Evolutionary conservation across 2,329 filamentous ascomycete species (phyloP), one percentile per base, ranked within the genome.

Genomic region (Penicillium sp.): DNA sequence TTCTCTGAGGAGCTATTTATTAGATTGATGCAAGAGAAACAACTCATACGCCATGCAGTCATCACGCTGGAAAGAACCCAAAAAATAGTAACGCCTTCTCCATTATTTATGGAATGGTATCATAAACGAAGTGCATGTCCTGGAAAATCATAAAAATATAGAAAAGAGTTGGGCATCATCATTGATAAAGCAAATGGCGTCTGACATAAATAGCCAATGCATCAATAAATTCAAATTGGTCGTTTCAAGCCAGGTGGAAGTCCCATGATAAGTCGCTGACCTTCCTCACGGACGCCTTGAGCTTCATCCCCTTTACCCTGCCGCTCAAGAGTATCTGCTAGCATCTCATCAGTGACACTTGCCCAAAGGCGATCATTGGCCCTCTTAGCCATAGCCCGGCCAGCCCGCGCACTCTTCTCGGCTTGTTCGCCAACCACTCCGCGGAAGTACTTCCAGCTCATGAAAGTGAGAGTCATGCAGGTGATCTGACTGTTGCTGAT

Each of bases 381-480:
- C 70, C 85, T 85, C 62, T 84, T 83, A 5, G 89, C 88, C 77
- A 90, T 88, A 43, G 83, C 83, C 25, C 83, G 82, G 25, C 87
- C 88, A 0, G 90, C 89, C 62, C 84, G 83, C 4, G 89, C 88
- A 68, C 88, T 90, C 76, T 92, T 92, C 58, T 91, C 81, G 0
- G 89, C 88, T 72, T 93, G 90, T 57, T 90, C 88, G 50, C 92
- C 92, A 4, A 96, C 86, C 14, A 93, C 88, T 58, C 89, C 89
- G 46, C 88, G 88, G 73, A 93, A 97, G 68, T 96, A 89, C 51
- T 87, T 85, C 68, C 84, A 87, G 52, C 90, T 89, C 89, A 97
- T 96, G 62, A 95, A 88, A 64, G 88, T 92, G 58, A 97, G 84
- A 6, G 89, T 88, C 62, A 97, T 89, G 48, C 88, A 88, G n/a